Conservation (phyloP, 441 rosid genomes). For the Manihot esculenta region DNA sequence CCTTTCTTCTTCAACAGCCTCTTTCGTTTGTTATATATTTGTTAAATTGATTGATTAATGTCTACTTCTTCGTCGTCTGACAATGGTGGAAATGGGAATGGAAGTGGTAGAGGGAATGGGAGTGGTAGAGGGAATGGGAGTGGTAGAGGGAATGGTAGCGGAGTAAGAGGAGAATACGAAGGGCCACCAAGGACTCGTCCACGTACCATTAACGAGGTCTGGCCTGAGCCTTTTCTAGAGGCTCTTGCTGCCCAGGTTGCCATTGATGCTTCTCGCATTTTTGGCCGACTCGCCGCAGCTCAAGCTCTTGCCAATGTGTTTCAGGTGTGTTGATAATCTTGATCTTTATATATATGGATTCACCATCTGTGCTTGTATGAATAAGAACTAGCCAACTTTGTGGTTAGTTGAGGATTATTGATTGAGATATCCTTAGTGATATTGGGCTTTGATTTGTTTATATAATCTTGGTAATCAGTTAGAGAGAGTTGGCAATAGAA, state of each 20-base stretch:
- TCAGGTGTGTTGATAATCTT: slow-evolving; percentile 35
- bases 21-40: slow-evolving; percentile 23
- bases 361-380: not conserved
- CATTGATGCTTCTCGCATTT: slow-evolving; percentile 48
- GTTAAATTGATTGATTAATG: slow-evolving; percentile 27
- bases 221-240: slow-evolving; percentile 95
- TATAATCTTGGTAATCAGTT: not conserved
- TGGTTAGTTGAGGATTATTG: not conserved
- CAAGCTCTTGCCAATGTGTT: slow-evolving; percentile 74
- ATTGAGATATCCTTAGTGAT: not conserved
- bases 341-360: too few species aligned
- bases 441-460: not conserved
- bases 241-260: slow-evolving; percentile 81
- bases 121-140: too few species aligned
- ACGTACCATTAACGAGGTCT: slow-evolving; percentile 59
- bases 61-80: slow-evolving; percentile 47
- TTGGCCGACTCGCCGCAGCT: slow-evolving; percentile 74
- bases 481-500: too few species aligned
- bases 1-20: slow-evolving; percentile 13
- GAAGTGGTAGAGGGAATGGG: not conserved
- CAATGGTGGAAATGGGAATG: slow-evolving; percentile 34
- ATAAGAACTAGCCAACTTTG: not conserved
- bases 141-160: slow-evolving; percentile 23
- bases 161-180: slow-evolving; percentile 43
- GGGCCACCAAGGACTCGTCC: slow-evolving; percentile 67